Conservation (phyloP, 2,329 filamentous ascomycete genomes). For the Exophiala sp. region DNA sequence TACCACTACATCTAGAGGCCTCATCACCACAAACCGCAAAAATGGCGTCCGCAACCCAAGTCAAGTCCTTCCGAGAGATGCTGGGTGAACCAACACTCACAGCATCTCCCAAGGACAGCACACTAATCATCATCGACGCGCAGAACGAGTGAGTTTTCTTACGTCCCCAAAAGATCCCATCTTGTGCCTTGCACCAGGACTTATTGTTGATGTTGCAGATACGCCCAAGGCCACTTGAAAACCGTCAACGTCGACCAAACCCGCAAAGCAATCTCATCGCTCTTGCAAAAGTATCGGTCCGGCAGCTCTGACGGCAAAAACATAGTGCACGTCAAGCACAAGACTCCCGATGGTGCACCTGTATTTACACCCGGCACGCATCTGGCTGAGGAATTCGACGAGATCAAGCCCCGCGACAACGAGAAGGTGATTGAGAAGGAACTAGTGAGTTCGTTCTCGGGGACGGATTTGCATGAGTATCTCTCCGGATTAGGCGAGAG, state of each 20-base stretch:
- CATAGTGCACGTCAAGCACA: constrained; percentile 61
- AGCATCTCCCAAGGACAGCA: constrained; percentile 56
- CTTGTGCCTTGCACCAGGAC: background rate
- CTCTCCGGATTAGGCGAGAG: constrained; percentile 41
- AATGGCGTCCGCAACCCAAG: constrained; percentile 22
- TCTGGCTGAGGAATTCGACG: constrained; percentile 59
- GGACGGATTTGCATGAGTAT: constrained; percentile 56
- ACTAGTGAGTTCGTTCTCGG: constrained; percentile 58
- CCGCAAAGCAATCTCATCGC: constrained; percentile 53
- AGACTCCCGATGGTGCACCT: constrained; percentile 58
- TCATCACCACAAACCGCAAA: background rate
- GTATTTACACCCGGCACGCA: constrained; percentile 62
- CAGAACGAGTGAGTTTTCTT: constrained; percentile 60
- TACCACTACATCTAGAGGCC: no score
- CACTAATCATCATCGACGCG: constrained; percentile 66
- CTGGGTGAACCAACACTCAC: constrained; percentile 55
- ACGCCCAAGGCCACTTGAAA: constrained; percentile 53
- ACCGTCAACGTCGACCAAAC: constrained; percentile 53
- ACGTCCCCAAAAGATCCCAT: background rate
- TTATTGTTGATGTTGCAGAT: constrained; percentile 26
- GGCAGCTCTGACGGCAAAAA: constrained; percentile 34
- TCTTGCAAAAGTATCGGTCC: constrained; percentile 60
- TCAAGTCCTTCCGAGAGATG: constrained; percentile 49
- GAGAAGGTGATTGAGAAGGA: constrained; percentile 61
- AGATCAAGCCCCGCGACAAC: constrained; percentile 51